Conservation (phyloP, 129 eudicot genomes). For the Centrapalus pauciflorus region DNA sequence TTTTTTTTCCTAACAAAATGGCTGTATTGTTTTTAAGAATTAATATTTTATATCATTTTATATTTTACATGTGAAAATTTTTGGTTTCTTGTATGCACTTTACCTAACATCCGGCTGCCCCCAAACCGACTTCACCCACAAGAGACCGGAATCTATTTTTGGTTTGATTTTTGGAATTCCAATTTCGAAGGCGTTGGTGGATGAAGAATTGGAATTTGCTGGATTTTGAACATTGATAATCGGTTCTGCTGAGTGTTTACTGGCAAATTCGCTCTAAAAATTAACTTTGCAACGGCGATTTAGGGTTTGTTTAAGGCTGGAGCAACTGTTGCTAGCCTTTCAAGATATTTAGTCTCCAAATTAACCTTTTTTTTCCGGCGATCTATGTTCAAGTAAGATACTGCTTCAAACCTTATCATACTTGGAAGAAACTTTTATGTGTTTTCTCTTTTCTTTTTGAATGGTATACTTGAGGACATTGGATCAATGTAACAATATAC, state of each 20-base stretch:
- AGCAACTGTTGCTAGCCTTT: neutral
- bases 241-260: neutral
- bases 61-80: too few species aligned
- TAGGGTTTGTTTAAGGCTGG: conserved; percentile 20
- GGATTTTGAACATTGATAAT: neutral
- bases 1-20: too few species aligned
- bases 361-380: conserved; percentile 26
- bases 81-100: too few species aligned
- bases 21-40: too few species aligned
- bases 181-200: neutral
- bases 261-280: neutral
- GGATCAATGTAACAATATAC: neutral
- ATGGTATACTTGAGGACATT: neutral
- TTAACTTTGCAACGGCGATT: neutral
- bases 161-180: neutral
- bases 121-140: neutral
- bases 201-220: neutral
- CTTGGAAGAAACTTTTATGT: neutral
- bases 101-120: conserved; percentile 6
- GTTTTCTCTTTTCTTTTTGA: neutral
- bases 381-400: conserved; percentile 73
- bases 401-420: neutral
- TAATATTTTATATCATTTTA: too few species aligned
- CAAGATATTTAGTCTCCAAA: conserved; percentile 5
- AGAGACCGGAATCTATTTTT: neutral